Evolutionary conservation across 768 basidiomycete genomes (phyloP).

Genomic region (Pulveroboletus ravenelii): DNA sequence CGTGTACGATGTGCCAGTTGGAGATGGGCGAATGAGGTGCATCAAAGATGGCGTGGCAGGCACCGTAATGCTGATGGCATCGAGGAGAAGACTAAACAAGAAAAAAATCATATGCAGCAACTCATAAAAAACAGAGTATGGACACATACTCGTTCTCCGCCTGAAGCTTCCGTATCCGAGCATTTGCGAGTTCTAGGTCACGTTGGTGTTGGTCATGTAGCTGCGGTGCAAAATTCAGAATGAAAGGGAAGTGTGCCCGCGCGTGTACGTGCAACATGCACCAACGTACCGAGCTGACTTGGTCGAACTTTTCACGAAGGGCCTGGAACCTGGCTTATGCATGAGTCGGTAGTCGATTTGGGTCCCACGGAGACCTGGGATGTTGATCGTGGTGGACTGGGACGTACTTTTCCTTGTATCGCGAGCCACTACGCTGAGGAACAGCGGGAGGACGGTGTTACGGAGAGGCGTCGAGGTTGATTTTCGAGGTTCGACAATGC

Average conservation of each 20-base stretch:
- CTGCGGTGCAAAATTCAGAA: constrained; percentile 1
- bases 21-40: constrained; percentile 28
- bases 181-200: constrained; percentile 26
- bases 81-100: constrained; percentile 27
- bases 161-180: constrained; percentile 27
- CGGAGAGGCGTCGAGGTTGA: neutral
- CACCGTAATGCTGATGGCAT: constrained; percentile 30
- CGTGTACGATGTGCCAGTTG: constrained; percentile 18
- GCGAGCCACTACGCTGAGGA: constrained; percentile 15
- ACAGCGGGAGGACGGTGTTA: constrained; percentile 3
- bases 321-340: constrained; percentile 21
- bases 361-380: neutral
- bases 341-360: neutral
- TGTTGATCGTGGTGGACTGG: neutral
- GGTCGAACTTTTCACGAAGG: constrained; percentile 31
- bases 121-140: neutral
- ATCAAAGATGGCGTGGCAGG: constrained; percentile 31
- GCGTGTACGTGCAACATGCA: neutral
- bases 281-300: constrained; percentile 28
- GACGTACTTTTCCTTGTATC: constrained; percentile 33
- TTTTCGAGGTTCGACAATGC: neutral
- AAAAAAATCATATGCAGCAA: neutral
- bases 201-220: constrained; percentile 23
- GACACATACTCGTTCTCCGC: constrained; percentile 30
- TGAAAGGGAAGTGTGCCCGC: neutral